A percentile compares a stretch with the other conserved stretches of the same genome.
Evolutionary conservation across 1,139 yeast genomes (phyloP).

Genomic region (Hansenula sp.): DNA sequence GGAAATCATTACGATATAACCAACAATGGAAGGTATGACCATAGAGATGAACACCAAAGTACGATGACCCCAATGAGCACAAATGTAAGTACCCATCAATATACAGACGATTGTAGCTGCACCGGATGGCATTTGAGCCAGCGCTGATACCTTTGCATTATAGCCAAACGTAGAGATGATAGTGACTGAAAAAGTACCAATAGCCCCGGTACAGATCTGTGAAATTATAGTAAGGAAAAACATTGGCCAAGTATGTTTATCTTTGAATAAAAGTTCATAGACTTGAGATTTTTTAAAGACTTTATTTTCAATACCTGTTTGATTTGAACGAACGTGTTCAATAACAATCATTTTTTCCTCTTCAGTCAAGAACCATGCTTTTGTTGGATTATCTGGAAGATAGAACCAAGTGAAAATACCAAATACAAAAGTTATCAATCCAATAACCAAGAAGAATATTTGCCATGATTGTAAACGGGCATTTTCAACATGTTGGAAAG

Average conservation of each 20-base stretch:
- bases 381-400: constrained; percentile 41
- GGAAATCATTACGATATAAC: constrained; percentile 39
- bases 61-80: constrained; percentile 15
- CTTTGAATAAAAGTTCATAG: constrained; percentile 40
- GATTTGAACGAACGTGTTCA: constrained; percentile 38
- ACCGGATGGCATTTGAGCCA: constrained; percentile 47
- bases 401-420: constrained; percentile 37
- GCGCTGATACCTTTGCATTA: constrained; percentile 36
- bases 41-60: constrained; percentile 34
- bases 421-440: constrained; percentile 40
- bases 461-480: constrained; percentile 33
- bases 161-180: constrained; percentile 34
- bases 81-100: constrained; percentile 27
- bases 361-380: constrained; percentile 32
- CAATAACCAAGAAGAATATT: constrained; percentile 38
- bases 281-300: constrained; percentile 38
- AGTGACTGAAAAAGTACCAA: constrained; percentile 31
- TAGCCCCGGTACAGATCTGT: constrained; percentile 33
- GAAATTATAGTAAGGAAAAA: constrained; percentile 30
- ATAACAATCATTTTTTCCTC: constrained; percentile 40
- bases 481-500: constrained; percentile 26
- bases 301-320: constrained; percentile 43
- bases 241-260: constrained; percentile 42
- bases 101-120: constrained; percentile 36
- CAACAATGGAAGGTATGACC: constrained; percentile 39